Conservation (phyloP, 129 eudicot genomes). For the Flaveria trinervia region DNA sequence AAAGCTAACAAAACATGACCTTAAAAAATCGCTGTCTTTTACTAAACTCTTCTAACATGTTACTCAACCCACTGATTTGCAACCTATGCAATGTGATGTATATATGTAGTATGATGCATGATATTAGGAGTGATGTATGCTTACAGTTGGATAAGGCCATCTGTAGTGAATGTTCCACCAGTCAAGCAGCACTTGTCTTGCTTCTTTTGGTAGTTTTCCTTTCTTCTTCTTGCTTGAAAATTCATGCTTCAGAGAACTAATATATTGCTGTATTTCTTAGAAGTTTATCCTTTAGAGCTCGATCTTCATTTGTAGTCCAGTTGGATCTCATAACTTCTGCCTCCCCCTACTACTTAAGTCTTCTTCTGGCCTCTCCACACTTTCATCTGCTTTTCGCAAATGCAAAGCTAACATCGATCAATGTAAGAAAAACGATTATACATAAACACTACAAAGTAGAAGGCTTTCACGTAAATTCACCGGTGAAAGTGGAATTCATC, state of each 20-base stretch:
- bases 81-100: too few relatives aligned
- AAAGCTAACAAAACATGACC: too few relatives aligned
- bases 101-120: too few relatives aligned
- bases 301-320: conserved; percentile 41
- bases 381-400: conserved; percentile 41
- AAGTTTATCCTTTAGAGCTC: conserved; percentile 55
- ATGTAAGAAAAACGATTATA: not conserved
- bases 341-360: conserved; percentile 43
- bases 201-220: conserved; percentile 65
- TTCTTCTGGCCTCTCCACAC: conserved; percentile 44
- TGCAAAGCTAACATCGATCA: not conserved
- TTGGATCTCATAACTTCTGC: conserved; percentile 25
- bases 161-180: conserved; percentile 68
- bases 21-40: too few relatives aligned
- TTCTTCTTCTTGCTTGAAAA: conserved; percentile 63
- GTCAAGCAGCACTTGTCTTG: conserved; percentile 49
- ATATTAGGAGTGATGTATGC: not conserved
- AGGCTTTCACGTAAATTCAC: too few relatives aligned
- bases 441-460: not conserved
- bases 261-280: conserved; percentile 51
- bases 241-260: conserved; percentile 54
- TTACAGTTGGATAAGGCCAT: conserved; percentile 80
- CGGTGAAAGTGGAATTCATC: too few relatives aligned
- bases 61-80: too few relatives aligned
- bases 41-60: too few relatives aligned